Evolutionary conservation across 2,329 filamentous ascomycete species (phyloP).

Genomic region (Beauveria scarabaeidicola): DNA sequence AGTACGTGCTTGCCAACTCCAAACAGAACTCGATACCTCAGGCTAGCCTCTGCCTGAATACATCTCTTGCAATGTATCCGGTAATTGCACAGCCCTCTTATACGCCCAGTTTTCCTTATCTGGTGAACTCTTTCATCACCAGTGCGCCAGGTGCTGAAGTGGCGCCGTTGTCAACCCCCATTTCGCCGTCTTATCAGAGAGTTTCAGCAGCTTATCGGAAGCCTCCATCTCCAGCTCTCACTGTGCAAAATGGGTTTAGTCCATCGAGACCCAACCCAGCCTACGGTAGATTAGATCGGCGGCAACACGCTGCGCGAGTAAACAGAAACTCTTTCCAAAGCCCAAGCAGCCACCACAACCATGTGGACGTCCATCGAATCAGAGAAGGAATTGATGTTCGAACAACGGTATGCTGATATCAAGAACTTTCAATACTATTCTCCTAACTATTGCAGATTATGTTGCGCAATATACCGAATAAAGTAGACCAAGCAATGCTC

Average conservation of each 20-base stretch:
- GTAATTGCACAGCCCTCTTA: conserved; percentile 25
- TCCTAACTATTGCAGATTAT: conserved; percentile 56
- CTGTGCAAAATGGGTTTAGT: conserved; percentile 29
- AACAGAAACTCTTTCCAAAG: conserved; percentile 39
- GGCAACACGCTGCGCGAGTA: conserved; percentile 41
- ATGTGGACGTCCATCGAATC: conserved; percentile 54
- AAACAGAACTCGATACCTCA: conserved; percentile 7
- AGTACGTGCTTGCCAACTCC: conserved; percentile 2
- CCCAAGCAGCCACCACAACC: conserved; percentile 47
- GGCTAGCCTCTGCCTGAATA: conserved; percentile 16
- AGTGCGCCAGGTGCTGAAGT: conserved; percentile 10
- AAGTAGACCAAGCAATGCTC: conserved; percentile 67
- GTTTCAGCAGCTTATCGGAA: conserved; percentile 23
- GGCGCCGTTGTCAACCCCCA: conserved; percentile 21
- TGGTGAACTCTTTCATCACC: conserved; percentile 20
- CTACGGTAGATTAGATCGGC: conserved; percentile 32
- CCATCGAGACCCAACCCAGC: conserved; percentile 29
- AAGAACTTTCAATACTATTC: background rate
- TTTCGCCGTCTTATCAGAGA: conserved; percentile 23
- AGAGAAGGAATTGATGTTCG: conserved; percentile 61
- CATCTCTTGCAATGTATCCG: conserved; percentile 24
- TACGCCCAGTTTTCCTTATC: conserved; percentile 20
- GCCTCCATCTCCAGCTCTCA: conserved; percentile 27
- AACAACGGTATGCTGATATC: conserved; percentile 52
- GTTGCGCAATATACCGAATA: conserved; percentile 91